Conservation (phyloP, 1,284 basidiomycete genomes). For the Boletus austroedulis region DNA sequence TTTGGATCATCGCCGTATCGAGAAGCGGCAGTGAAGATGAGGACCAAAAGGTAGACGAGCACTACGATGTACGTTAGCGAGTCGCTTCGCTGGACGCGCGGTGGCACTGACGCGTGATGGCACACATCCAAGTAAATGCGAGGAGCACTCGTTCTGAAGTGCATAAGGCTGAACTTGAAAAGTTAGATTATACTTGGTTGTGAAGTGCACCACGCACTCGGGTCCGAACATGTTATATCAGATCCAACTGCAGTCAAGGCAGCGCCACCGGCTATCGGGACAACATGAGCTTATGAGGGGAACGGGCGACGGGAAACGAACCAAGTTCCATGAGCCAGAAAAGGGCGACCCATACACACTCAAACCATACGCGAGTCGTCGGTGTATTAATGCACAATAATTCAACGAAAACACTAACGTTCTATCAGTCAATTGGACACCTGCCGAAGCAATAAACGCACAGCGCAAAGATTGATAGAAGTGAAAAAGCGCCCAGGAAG, state of each 20-base stretch:
- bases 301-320: slow-evolving; percentile 35
- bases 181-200: slow-evolving; percentile 11
- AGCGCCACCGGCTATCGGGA: slow-evolving; percentile 44
- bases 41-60: slow-evolving; percentile 42
- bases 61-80: slow-evolving; percentile 34
- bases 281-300: slow-evolving; percentile 7
- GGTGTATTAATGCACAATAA: slow-evolving; percentile 50
- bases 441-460: slow-evolving; percentile 34
- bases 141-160: slow-evolving; percentile 55
- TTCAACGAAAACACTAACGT: slow-evolving; percentile 58
- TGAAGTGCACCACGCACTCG: slow-evolving; percentile 12
- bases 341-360: slow-evolving; percentile 58
- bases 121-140: slow-evolving; percentile 63
- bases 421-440: slow-evolving; percentile 2
- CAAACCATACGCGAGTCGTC: slow-evolving; percentile 67
- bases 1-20: slow-evolving; percentile 41
- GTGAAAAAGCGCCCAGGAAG: slow-evolving; percentile 56
- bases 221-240: slow-evolving; percentile 15
- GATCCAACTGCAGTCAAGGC: slow-evolving; percentile 44
- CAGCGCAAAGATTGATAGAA: slow-evolving; percentile 60
- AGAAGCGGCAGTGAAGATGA: slow-evolving; percentile 38
- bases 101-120: slow-evolving; percentile 49
- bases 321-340: slow-evolving; percentile 61
- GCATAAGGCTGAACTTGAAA: slow-evolving; percentile 38
- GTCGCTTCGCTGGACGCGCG: neutral